Percentiles rank a stretch among this genome's conserved stretches.
Conservation (phyloP, 2,329 filamentous ascomycete genomes). For the Boeremia lycopersici region DNA sequence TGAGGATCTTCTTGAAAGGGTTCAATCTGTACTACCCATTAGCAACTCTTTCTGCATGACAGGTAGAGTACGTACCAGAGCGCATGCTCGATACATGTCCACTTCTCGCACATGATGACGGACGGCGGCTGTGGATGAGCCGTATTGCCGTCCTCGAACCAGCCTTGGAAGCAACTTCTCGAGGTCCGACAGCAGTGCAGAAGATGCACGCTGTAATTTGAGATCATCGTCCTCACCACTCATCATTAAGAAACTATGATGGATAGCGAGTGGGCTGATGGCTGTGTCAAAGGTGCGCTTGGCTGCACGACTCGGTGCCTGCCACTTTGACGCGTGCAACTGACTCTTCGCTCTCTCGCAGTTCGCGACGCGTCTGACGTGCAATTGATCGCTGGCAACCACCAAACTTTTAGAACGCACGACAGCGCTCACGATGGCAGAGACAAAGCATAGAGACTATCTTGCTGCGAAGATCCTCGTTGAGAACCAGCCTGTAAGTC, state of each 20-base stretch:
- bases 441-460: constrained; percentile 70
- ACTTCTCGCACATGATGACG: constrained; percentile 47
- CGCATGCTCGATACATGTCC: constrained; percentile 50
- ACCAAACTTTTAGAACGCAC: neutral
- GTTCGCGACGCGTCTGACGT: constrained; percentile 9
- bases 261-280: constrained; percentile 1
- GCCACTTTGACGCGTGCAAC: constrained; percentile 34
- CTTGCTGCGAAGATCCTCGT: constrained; percentile 77
- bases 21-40: constrained; percentile 62
- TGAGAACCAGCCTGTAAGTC: constrained; percentile 72
- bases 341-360: constrained; percentile 29
- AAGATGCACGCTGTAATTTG: constrained; percentile 52
- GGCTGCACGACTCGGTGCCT: constrained; percentile 34
- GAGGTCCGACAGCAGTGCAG: constrained; percentile 38
- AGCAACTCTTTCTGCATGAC: neutral
- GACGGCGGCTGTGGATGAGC: constrained; percentile 27
- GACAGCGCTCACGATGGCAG: constrained; percentile 46
- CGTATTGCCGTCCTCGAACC: constrained; percentile 44
- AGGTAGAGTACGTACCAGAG: constrained; percentile 29
- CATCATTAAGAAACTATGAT: constrained; percentile 35
- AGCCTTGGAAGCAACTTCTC: constrained; percentile 42
- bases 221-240: constrained; percentile 54
- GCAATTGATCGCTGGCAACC: neutral
- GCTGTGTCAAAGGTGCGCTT: constrained; percentile 13
- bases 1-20: constrained; percentile 96